Percentiles rank a stretch among this genome's conserved stretches.
Conservation (phyloP, 208 protist genomes). For the Trypanosoma platydactyli region DNA sequence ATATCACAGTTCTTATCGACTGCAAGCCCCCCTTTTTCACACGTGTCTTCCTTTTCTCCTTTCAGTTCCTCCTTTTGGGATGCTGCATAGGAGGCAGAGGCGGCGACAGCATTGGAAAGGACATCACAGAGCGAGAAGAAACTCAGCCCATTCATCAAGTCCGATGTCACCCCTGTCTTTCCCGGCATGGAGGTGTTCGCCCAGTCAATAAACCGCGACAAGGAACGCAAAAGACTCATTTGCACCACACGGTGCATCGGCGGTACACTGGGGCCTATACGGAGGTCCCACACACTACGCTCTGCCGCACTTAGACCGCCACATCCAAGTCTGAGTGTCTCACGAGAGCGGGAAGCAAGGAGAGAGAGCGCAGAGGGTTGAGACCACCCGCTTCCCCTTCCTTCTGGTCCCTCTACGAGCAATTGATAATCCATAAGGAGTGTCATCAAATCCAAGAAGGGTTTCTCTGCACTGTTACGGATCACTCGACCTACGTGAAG, state of each 20-base stretch:
- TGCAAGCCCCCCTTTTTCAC: neutral
- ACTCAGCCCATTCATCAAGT: constrained; percentile 13
- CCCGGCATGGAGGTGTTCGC: neutral
- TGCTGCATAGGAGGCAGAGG: neutral
- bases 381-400: no score
- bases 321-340: constrained; percentile 1
- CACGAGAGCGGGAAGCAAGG: neutral
- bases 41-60: neutral
- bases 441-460: constrained; percentile 20
- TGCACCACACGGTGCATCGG: constrained; percentile 46
- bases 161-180: neutral
- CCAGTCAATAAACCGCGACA: constrained; percentile 50
- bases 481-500: constrained; percentile 40
- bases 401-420: neutral
- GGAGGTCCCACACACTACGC: constrained; percentile 20
- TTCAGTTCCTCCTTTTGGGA: neutral
- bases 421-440: constrained; percentile 11
- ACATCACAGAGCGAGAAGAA: constrained; percentile 27
- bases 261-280: neutral
- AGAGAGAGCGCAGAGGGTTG: neutral
- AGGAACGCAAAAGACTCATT: constrained; percentile 38
- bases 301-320: constrained; percentile 8
- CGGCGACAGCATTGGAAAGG: constrained; percentile 10
- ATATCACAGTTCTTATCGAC: neutral
- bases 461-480: constrained; percentile 15